Conservation (phyloP, 1,139 yeast species). For the Protomyces inundatus region DNA sequence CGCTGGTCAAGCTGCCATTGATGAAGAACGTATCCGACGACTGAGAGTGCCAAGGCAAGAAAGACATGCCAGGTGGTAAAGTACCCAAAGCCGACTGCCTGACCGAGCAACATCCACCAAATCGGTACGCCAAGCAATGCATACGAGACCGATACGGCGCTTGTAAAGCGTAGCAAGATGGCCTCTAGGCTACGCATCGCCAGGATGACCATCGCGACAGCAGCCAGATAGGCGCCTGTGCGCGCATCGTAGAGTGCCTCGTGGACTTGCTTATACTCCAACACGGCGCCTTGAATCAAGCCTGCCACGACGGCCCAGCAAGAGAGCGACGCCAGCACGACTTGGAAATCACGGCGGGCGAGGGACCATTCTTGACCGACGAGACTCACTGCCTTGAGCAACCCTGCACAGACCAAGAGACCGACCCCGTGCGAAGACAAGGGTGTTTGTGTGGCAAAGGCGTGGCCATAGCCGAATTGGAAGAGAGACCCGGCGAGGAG, state of each 20-base stretch:
- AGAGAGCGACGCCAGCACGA: neutral
- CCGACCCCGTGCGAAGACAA: neutral
- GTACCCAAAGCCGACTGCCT: neutral
- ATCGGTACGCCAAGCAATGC: neutral
- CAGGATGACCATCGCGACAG: neutral
- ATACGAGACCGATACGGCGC: neutral
- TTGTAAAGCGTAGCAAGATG: neutral
- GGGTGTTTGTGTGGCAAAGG: neutral
- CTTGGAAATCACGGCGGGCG: neutral
- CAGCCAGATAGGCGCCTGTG: neutral
- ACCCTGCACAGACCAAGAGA: neutral
- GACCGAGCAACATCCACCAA: neutral
- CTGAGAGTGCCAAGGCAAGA: neutral
- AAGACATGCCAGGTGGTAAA: neutral
- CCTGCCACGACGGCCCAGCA: neutral
- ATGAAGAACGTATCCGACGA: neutral
- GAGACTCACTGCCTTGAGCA: neutral
- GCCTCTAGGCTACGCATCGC: neutral
- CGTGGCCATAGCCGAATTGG: neutral
- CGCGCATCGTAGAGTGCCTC: neutral
- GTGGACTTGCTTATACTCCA: neutral
- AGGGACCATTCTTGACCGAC: neutral
- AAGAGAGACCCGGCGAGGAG: neutral
- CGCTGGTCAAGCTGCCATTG: neutral
- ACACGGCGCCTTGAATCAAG: neutral